Evolutionary conservation across 768 basidiomycete genomes (phyloP).

Genomic region (Auricularia cornea): DNA sequence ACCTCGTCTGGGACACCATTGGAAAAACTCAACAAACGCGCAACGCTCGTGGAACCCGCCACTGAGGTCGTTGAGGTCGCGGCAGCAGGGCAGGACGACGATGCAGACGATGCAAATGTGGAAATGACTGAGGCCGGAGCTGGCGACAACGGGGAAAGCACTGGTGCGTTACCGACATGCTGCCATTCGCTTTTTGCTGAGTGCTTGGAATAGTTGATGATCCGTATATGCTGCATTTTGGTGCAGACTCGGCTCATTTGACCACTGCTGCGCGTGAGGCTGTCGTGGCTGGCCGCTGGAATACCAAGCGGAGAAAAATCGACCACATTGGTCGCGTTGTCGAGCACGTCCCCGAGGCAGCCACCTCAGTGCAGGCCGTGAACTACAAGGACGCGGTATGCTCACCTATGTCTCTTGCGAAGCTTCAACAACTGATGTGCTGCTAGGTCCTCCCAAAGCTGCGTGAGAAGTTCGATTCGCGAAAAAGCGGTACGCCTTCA

Average conservation of each 20-base stretch:
- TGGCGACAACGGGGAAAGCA: conserved; percentile 11
- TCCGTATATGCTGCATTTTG: conserved; percentile 71
- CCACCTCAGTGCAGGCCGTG: conserved; percentile 19
- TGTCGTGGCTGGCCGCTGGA: conserved; percentile 55
- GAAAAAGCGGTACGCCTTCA: conserved; percentile 16
- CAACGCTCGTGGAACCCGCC: conserved; percentile 24
- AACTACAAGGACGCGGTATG: conserved; percentile 18
- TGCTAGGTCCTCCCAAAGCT: conserved; percentile 42
- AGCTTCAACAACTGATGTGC: conserved; percentile 4
- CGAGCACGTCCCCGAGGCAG: conserved; percentile 39
- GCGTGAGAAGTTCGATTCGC: conserved; percentile 39
- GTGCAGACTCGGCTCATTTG: conserved; percentile 43
- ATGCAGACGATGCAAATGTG: conserved; percentile 5
- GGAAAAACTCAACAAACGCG: conserved; percentile 66
- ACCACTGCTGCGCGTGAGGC: conserved; percentile 40
- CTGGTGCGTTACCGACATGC: conserved; percentile 6
- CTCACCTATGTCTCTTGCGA: conserved; percentile 15
- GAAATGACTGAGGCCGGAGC: conserved; percentile 11
- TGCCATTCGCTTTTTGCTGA: not conserved
- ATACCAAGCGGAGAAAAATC: conserved; percentile 34
- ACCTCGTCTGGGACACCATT: conserved; percentile 22
- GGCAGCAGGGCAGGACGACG: not conserved
- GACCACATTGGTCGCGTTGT: conserved; percentile 54
- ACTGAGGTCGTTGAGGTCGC: conserved; percentile 8
- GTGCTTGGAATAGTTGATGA: conserved; percentile 23